These are phyloP conservation scores for Coemansia furcata DNA, from an alignment of 192 early-diverging fungal species.

Conservation along the genomic window DNA sequence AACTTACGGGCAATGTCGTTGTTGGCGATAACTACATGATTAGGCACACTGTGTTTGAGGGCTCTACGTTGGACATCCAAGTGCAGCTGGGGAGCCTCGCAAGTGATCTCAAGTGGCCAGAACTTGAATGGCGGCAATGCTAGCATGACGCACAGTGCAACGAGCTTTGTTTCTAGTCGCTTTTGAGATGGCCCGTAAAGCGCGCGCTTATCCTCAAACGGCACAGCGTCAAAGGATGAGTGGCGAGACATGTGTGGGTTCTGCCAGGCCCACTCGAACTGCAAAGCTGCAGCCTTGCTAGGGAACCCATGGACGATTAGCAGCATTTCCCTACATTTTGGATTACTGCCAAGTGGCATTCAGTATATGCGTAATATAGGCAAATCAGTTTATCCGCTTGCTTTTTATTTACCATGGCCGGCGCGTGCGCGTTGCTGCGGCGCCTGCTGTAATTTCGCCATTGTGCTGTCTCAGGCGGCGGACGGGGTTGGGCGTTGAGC, in stretches of 20 bases:
- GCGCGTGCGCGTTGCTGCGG: constrained; percentile 23
- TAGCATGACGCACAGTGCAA: constrained; percentile 32
- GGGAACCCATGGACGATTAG: constrained; percentile 48
- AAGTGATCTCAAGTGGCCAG: constrained; percentile 43
- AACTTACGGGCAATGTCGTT: constrained; percentile 18
- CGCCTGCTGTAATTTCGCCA: constrained; percentile 48
- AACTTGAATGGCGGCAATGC: constrained; percentile 31
- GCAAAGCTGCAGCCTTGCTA: constrained; percentile 41
- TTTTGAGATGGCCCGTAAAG: constrained; percentile 37
- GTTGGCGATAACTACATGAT: constrained; percentile 17
- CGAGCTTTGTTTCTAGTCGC: constrained; percentile 39
- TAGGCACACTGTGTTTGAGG: constrained; percentile 11
- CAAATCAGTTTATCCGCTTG: background rate
- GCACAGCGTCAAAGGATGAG: constrained; percentile 23
- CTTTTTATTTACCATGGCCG: constrained; percentile 35
- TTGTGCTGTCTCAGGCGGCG: constrained; percentile 53
- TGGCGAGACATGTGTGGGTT: constrained; percentile 46
- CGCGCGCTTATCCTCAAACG: constrained; percentile 19
- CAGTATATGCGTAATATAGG: background rate
- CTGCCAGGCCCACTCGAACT: constrained; percentile 56
- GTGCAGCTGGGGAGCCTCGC: constrained; percentile 14
- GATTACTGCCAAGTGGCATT: background rate
- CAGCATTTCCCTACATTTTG: constrained; percentile 39
- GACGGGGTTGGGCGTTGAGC: constrained; percentile 48
- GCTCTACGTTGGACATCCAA: constrained; percentile 9